These are phyloP conservation scores for Ophiostoma tasmaniense DNA, from an alignment of 2,329 filamentous ascomycete genomes.

Conservation along the genomic window DNA sequence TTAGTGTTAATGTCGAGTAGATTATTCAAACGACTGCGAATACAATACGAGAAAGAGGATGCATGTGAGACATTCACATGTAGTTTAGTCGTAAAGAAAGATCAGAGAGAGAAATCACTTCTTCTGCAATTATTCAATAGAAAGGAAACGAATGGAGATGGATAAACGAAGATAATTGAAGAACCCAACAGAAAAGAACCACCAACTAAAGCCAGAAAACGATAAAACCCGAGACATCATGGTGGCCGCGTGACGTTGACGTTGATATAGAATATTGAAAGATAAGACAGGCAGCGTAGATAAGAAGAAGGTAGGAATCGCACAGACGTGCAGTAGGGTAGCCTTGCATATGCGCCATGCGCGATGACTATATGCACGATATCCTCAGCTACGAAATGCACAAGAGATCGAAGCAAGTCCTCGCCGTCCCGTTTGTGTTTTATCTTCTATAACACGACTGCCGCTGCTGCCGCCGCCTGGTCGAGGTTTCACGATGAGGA, in stretches of 20 bases:
- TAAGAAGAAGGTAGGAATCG: neutral
- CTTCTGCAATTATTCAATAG: no score
- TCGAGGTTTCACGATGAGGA: neutral
- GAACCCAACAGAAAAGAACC: neutral
- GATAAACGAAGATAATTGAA: neutral
- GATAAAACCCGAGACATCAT: neutral
- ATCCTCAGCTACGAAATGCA: neutral
- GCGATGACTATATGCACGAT: slow-evolving; percentile 1
- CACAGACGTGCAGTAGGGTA: neutral
- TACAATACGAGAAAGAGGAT: neutral
- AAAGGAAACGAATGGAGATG: neutral
- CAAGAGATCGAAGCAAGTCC: neutral
- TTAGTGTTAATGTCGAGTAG: neutral
- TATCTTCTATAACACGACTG: neutral
- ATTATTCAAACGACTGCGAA: neutral
- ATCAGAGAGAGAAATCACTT: no score
- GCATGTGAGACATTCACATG: neutral
- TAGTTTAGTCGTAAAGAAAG: neutral
- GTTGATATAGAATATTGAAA: neutral
- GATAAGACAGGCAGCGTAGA: neutral
- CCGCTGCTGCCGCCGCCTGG: neutral
- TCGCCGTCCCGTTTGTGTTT: neutral
- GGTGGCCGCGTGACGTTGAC: neutral
- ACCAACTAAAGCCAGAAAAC: neutral
- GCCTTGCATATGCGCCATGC: neutral